phyloP scores from a whole-genome alignment of 352 stramenopile genomes.

The Globisporangium ultimum region DNA sequence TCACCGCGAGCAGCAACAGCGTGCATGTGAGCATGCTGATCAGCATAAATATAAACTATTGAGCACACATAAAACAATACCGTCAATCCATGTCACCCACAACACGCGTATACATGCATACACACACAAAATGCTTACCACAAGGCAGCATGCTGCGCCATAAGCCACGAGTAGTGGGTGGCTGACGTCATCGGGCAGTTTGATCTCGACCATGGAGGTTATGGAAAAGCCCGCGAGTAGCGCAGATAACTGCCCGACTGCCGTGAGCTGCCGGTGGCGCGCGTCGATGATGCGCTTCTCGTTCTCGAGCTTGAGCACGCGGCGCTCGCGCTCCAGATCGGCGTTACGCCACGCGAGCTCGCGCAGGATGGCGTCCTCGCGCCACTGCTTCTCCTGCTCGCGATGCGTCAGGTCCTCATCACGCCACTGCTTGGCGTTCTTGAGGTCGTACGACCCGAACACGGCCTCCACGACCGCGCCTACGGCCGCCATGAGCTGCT shows the following conservation, averaged over 20 bases:
- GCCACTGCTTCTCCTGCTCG: slow-evolving; percentile 79
- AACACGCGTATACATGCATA: too few species aligned
- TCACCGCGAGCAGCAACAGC: slow-evolving; percentile 68
- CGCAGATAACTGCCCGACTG: slow-evolving; percentile 59
- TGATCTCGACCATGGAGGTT: slow-evolving; percentile 73
- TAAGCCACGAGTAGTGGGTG: slow-evolving; percentile 59
- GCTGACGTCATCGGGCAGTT: slow-evolving; percentile 37
- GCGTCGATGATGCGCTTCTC: slow-evolving; percentile 78
- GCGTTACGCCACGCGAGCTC: slow-evolving; percentile 65
- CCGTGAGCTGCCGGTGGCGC: slow-evolving; percentile 58
- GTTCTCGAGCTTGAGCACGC: slow-evolving; percentile 71
- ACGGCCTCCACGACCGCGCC: slow-evolving; percentile 69
- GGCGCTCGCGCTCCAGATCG: slow-evolving; percentile 67
- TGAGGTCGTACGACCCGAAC: slow-evolving; percentile 83
- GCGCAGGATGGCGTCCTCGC: slow-evolving; percentile 65
- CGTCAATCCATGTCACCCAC: neutral
- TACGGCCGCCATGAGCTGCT: slow-evolving; percentile 37
- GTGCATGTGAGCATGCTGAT: slow-evolving; percentile 69
- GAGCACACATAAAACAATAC: slow-evolving; percentile 2
- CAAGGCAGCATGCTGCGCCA: slow-evolving; percentile 46
- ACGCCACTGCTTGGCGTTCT: slow-evolving; percentile 83
- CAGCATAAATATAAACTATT: slow-evolving; percentile 74
- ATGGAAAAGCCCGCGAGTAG: slow-evolving; percentile 70
- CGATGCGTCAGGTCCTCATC: slow-evolving; percentile 73
- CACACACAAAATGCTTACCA: slow-evolving; percentile 26